phyloP scores from a whole-genome alignment of 2,329 filamentous ascomycete species.

The Ceratocystis albifundus region DNA sequence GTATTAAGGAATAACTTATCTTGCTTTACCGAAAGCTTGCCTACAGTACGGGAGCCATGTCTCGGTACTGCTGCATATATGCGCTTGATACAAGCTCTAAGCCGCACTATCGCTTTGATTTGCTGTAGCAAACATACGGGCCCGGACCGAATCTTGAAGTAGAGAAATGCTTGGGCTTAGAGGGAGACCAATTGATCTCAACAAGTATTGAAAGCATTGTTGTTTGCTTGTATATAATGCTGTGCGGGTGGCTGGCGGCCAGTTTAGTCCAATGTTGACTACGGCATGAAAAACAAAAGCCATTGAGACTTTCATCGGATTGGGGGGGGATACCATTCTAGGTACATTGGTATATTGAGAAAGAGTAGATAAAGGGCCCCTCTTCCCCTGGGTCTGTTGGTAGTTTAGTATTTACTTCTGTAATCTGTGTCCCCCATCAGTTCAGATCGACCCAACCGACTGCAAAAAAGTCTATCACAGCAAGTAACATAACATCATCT shows the following conservation, averaged over 20 bases:
- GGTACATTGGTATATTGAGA: neutral
- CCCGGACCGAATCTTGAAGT: neutral
- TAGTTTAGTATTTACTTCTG: neutral
- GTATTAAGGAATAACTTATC: neutral
- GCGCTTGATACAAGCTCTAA: neutral
- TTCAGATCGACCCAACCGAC: neutral
- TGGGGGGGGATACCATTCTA: neutral
- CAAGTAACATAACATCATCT: neutral
- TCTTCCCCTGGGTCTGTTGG: neutral
- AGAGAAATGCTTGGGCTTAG: neutral
- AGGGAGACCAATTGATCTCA: neutral
- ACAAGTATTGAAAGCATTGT: neutral
- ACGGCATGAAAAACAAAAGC: neutral
- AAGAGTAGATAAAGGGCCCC: neutral
- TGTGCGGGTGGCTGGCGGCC: neutral
- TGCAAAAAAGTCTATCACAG: neutral
- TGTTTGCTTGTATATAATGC: neutral
- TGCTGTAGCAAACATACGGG: conserved; percentile 4
- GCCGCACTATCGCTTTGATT: neutral
- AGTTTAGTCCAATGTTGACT: conserved; percentile 1
- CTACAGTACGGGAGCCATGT: neutral
- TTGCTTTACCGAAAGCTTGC: neutral
- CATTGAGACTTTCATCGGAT: neutral
- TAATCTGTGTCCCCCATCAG: neutral
- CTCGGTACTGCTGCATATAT: neutral